Evolutionary conservation across 2,329 filamentous ascomycete species (phyloP), one percentile per base, ranked within the genome.

Genomic region (Verticillium nonalfalfae): DNA sequence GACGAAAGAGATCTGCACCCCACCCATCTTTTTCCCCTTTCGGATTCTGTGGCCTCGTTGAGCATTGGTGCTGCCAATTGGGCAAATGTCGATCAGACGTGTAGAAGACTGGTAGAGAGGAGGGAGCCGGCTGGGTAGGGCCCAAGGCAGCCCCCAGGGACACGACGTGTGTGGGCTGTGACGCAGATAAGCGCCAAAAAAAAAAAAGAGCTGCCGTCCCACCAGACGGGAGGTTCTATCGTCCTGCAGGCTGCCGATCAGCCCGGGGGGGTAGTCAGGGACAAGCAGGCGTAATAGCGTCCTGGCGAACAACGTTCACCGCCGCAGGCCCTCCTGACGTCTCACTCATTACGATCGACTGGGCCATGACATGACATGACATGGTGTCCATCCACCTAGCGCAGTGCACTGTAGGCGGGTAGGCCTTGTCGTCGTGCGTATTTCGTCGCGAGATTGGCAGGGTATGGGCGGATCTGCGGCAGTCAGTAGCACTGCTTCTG

Each of bases 171-270:
- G 45, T 50, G 18, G 38, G 34, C 18, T 34, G 57, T 58, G 9
- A 31, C 57, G 50, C 57, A 50, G 31, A 40, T 45, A 45, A 34
- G 57, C 57, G 57, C 57, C 57, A 58, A 45, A 40, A 58, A 21
- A 58, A 45, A 40, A 58, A 21, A 21, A 26, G 26, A 50, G 57
- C 57, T 58, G 57, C 39, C n/a, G 57, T 58, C 57, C 50, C 26
- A 58, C 57, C 26, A 31, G 38, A 26, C 11, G 39, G 31, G 38
- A 39, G 45, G 21, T 39, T 40, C 57, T 58, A 50, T 58, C 57
- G 57, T 50, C 21, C 45, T 50, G 18, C 45, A 50, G 7, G 7
- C 45, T 50, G 45, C 45, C 45, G 45, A 31, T 7, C 15, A 59
- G 31, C 54, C 54, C 39, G 35, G 31, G 36, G 15, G 36, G 15